These are phyloP conservation scores for Persicaria tinctoria DNA, from an alignment of 148 eudicot species.

Conservation along the genomic window DNA sequence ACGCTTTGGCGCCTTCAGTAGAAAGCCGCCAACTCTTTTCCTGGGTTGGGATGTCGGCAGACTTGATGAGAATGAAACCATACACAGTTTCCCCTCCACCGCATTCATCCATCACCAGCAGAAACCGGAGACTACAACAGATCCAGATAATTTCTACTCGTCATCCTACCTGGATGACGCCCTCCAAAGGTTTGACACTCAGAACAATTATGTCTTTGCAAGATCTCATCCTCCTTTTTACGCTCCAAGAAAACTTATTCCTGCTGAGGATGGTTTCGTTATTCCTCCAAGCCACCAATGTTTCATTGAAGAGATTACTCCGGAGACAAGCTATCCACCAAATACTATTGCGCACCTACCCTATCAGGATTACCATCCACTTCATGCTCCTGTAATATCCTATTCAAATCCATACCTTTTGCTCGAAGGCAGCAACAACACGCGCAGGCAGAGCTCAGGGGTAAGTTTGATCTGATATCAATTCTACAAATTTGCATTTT, in stretches of 20 bases:
- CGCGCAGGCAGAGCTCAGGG: background rate
- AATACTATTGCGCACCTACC: background rate
- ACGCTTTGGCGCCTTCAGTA: background rate
- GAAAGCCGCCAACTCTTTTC: background rate
- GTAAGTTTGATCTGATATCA: background rate
- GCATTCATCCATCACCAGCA: background rate
- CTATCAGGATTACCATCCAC: background rate
- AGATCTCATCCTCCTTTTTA: background rate
- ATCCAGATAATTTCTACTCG: background rate
- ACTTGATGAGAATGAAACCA: background rate
- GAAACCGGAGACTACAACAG: background rate
- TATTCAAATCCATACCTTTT: background rate
- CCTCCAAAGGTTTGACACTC: background rate
- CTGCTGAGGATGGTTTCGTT: background rate
- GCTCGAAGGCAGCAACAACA: background rate
- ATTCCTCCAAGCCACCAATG: background rate
- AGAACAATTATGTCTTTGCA: background rate
- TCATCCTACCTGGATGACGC: background rate
- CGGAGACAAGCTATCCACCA: background rate
- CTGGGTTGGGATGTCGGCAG: slow-evolving; percentile 3
- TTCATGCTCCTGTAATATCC: background rate
- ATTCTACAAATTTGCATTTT: background rate
- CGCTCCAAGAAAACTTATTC: background rate
- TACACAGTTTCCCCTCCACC: background rate
- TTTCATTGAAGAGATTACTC: background rate